These are phyloP conservation scores for Pythium periplocum DNA, from an alignment of 352 stramenopile genomes.

Conservation along the genomic window DNA sequence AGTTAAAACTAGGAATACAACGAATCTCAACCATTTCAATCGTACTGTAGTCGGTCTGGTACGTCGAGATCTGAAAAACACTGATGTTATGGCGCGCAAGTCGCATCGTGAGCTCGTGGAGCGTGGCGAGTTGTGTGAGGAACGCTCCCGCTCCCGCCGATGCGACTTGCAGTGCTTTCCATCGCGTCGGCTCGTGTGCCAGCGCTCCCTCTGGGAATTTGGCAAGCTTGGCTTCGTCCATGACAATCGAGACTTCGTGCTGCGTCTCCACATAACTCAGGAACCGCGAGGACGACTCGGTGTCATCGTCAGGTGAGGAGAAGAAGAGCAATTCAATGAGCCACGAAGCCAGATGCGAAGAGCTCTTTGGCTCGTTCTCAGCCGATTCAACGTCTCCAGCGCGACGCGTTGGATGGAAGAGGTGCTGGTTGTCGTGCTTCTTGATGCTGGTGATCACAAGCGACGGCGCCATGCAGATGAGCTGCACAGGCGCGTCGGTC, in stretches of 20 bases:
- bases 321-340: constrained; percentile 61
- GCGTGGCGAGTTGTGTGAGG: constrained; percentile 43
- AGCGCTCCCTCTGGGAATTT: constrained; percentile 31
- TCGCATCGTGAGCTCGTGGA: constrained; percentile 55
- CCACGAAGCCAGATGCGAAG: constrained; percentile 27
- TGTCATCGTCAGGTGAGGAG: constrained; percentile 7
- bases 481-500: constrained; percentile 38
- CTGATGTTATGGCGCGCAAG: constrained; percentile 43
- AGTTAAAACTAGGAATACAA: neutral
- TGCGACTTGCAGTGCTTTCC: constrained; percentile 59
- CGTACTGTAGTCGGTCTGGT: constrained; percentile 65
- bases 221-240: constrained; percentile 37
- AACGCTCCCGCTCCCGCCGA: constrained; percentile 48
- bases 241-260: constrained; percentile 62
- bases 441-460: constrained; percentile 54
- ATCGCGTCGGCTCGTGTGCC: constrained; percentile 44
- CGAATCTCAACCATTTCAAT: neutral
- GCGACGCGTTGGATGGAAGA: constrained; percentile 22
- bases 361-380: constrained; percentile 5
- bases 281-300: constrained; percentile 21
- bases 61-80: constrained; percentile 72
- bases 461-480: constrained; percentile 45
- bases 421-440: constrained; percentile 21
- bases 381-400: neutral
- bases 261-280: constrained; percentile 65